Evolutionary conservation across 2,329 filamentous ascomycete species (phyloP).

Genomic region (Tolypocladium tundrense): DNA sequence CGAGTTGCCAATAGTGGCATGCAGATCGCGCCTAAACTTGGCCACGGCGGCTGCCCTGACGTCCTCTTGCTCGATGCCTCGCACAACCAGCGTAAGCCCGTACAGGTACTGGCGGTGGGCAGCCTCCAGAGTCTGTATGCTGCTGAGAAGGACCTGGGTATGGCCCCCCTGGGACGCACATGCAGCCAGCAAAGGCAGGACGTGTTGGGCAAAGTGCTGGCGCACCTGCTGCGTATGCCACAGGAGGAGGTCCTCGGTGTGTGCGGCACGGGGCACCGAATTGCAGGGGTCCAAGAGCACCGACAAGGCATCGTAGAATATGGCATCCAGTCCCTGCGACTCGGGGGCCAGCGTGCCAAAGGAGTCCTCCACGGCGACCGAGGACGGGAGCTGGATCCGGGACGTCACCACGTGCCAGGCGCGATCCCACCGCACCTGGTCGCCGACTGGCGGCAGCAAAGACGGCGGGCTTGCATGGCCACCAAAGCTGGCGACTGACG

Average conservation of each 20-base stretch:
- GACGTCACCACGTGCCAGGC: slow-evolving; percentile 54
- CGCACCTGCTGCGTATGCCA: slow-evolving; percentile 55
- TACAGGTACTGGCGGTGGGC: slow-evolving; percentile 48
- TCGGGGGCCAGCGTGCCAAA: slow-evolving; percentile 37
- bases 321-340: slow-evolving; percentile 29
- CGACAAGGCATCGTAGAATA: slow-evolving; percentile 42
- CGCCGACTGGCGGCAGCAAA: slow-evolving; percentile 19
- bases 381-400: slow-evolving; percentile 44
- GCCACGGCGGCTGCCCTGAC: slow-evolving; percentile 26
- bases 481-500: slow-evolving; percentile 7
- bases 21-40: slow-evolving; percentile 51
- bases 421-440: slow-evolving; percentile 49
- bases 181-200: slow-evolving; percentile 43
- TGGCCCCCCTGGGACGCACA: slow-evolving; percentile 32
- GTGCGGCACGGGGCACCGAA: slow-evolving; percentile 36
- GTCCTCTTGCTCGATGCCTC: slow-evolving; percentile 30
- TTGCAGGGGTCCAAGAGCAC: slow-evolving; percentile 38
- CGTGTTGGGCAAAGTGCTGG: slow-evolving; percentile 49
- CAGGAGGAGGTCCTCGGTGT: slow-evolving; percentile 44
- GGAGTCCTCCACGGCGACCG: slow-evolving; percentile 43
- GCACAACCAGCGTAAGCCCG: slow-evolving; percentile 40
- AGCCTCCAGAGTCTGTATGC: slow-evolving; percentile 47
- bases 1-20: slow-evolving; percentile 56
- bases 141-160: slow-evolving; percentile 37
- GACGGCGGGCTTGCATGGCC: slow-evolving; percentile 8